Evolutionary conservation across 768 basidiomycete genomes (phyloP).

Genomic region (Dentipellis fragilis): DNA sequence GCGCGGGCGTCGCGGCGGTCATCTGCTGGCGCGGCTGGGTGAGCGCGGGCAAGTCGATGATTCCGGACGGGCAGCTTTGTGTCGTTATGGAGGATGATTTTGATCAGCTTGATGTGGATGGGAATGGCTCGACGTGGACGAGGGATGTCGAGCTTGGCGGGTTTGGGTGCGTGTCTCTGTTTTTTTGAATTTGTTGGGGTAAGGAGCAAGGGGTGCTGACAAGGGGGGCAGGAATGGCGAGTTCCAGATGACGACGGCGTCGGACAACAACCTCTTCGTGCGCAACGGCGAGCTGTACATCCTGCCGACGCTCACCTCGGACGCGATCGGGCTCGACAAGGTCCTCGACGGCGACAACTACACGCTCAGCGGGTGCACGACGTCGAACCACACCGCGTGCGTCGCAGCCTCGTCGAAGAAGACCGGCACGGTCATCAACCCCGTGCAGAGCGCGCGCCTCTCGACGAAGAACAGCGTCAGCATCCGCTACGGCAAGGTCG

Average conservation of each 20-base stretch:
- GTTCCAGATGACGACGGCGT: slow-evolving; percentile 45
- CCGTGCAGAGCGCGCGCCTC: slow-evolving; percentile 44
- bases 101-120: slow-evolving; percentile 30
- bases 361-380: slow-evolving; percentile 28
- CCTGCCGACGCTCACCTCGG: slow-evolving; percentile 47
- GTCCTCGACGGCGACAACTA: slow-evolving; percentile 32
- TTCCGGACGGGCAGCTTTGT: slow-evolving; percentile 27
- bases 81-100: slow-evolving; percentile 43
- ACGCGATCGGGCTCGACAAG: slow-evolving; percentile 26
- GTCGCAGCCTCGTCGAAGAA: slow-evolving; percentile 30
- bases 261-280: slow-evolving; percentile 30
- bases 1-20: slow-evolving; percentile 29
- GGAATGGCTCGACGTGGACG: slow-evolving; percentile 26
- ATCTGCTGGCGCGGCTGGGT: slow-evolving; percentile 36
- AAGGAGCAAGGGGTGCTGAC: neutral
- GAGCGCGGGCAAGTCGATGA: slow-evolving; percentile 23
- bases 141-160: slow-evolving; percentile 45
- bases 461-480: slow-evolving; percentile 36
- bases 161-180: slow-evolving; percentile 27
- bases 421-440: slow-evolving; percentile 33
- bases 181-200: neutral
- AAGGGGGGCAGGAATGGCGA: slow-evolving; percentile 30
- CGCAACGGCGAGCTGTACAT: slow-evolving; percentile 45
- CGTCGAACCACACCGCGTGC: slow-evolving; percentile 33
- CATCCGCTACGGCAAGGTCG: slow-evolving; percentile 48